phyloP scores from a whole-genome alignment of 768 basidiomycete species.

The Russula brevipes region DNA sequence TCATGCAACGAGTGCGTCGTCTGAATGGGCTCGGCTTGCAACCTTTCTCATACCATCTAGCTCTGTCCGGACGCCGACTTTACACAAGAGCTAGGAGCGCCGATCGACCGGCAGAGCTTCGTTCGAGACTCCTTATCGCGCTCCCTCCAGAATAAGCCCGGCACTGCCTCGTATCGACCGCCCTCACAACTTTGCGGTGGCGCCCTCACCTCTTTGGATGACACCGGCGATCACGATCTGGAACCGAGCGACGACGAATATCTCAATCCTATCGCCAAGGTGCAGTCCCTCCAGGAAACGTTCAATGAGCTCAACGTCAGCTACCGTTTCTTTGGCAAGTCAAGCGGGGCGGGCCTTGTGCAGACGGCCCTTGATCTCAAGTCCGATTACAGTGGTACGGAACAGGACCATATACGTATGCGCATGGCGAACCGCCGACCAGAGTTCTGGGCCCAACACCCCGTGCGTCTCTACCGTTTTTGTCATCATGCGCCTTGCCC shows the following conservation, averaged over 20 bases:
- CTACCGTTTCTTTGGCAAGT: conserved; percentile 40
- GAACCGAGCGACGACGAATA: conserved; percentile 28
- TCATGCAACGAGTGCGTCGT: conserved; percentile 33
- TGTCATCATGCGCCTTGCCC: background rate
- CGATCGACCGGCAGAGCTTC: conserved; percentile 39
- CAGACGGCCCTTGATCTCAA: conserved; percentile 42
- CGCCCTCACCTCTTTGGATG: background rate
- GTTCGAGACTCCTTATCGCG: conserved; percentile 15
- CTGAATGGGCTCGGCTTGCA: background rate
- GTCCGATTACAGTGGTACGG: conserved; percentile 34
- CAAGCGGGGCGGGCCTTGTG: conserved; percentile 39
- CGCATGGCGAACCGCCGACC: conserved; percentile 35
- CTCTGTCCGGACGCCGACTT: conserved; percentile 62
- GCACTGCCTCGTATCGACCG: conserved; percentile 7
- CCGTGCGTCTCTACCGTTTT: conserved; percentile 33
- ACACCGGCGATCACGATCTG: conserved; percentile 6
- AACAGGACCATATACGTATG: conserved; percentile 1
- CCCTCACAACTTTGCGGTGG: background rate
- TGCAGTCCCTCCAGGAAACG: conserved; percentile 30
- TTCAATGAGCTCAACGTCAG: conserved; percentile 31
- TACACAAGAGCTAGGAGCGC: conserved; percentile 50
- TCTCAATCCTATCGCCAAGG: conserved; percentile 26
- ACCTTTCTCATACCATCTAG: conserved; percentile 32
- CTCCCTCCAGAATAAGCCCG: conserved; percentile 18
- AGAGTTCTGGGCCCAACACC: conserved; percentile 48